Conservation (phyloP, 768 basidiomycete genomes). For the Tricholoma sp. region DNA sequence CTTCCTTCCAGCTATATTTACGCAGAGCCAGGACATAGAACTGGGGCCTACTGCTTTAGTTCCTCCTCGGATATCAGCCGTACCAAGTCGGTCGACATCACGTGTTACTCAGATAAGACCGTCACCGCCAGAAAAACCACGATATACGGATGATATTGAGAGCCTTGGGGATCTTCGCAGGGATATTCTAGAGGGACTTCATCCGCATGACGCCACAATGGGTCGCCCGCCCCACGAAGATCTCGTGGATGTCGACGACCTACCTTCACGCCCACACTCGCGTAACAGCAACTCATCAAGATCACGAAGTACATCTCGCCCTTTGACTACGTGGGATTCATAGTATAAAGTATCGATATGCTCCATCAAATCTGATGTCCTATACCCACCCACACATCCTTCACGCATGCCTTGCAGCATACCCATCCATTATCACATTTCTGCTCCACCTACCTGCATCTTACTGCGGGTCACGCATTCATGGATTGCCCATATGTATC, state of each 20-base stretch:
- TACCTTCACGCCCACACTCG: slow-evolving; percentile 20
- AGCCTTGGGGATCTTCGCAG: slow-evolving; percentile 20
- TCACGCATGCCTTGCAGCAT: background rate
- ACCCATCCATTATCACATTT: background rate
- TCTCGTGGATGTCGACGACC: slow-evolving; percentile 16
- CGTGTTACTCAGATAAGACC: slow-evolving; percentile 16
- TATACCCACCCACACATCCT: slow-evolving; percentile 9
- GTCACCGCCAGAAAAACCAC: slow-evolving; percentile 42
- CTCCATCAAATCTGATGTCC: background rate
- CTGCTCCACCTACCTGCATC: background rate
- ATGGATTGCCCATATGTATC: background rate
- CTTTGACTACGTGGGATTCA: slow-evolving; percentile 14
- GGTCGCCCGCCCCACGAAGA: slow-evolving; percentile 13
- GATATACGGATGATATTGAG: slow-evolving; percentile 30
- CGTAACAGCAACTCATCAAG: slow-evolving; percentile 20
- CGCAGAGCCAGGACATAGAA: slow-evolving; percentile 45
- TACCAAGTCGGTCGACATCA: slow-evolving; percentile 16
- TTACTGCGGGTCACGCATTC: background rate
- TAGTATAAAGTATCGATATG: slow-evolving; percentile 4
- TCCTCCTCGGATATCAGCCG: slow-evolving; percentile 18
- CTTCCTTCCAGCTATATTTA: slow-evolving; percentile 79
- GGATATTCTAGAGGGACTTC: slow-evolving; percentile 4
- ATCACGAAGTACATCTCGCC: slow-evolving; percentile 16
- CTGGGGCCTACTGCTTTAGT: slow-evolving; percentile 27
- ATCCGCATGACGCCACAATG: slow-evolving; percentile 9